Evolutionary conservation across 441 rosid species (phyloP).

Genomic region (Eutrema salsugineum): DNA sequence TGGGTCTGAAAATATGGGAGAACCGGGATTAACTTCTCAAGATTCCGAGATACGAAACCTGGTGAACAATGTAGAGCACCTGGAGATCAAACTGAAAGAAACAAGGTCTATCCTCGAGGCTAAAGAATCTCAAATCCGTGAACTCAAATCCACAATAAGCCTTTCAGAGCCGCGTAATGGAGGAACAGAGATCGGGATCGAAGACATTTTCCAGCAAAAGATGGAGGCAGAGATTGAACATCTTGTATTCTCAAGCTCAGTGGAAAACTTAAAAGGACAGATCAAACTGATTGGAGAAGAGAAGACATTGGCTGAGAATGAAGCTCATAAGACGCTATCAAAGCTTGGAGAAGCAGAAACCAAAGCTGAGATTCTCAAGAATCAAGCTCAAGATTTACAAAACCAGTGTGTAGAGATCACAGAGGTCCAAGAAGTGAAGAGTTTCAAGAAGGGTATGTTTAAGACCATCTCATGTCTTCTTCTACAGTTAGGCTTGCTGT

Average conservation of each 20-base stretch:
- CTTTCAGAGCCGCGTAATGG: conserved; percentile 29
- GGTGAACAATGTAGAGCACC: conserved; percentile 43
- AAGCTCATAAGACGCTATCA: conserved; percentile 35
- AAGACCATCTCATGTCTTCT: conserved; percentile 47
- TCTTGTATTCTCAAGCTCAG: conserved; percentile 41
- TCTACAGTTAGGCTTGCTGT: conserved; percentile 53
- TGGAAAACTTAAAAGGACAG: conserved; percentile 38
- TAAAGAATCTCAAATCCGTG: conserved; percentile 54
- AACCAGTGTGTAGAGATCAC: conserved; percentile 37
- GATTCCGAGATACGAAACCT: conserved; percentile 48
- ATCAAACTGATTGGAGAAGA: conserved; percentile 40
- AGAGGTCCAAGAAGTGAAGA: conserved; percentile 45
- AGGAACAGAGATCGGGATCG: conserved; percentile 53
- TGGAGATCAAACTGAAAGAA: conserved; percentile 63
- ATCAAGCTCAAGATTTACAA: conserved; percentile 49
- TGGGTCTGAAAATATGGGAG: conserved; percentile 29
- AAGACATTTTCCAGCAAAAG: conserved; percentile 65
- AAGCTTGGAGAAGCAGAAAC: conserved; percentile 47
- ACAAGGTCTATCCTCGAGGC: conserved; percentile 39
- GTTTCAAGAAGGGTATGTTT: conserved; percentile 41
- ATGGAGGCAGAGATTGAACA: conserved; percentile 71
- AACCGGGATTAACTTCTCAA: conserved; percentile 28
- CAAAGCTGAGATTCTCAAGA: conserved; percentile 43
- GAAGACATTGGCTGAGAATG: conserved; percentile 41
- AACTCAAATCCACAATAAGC: conserved; percentile 45